Percentiles rank a stretch among this genome's conserved stretches.
These are phyloP conservation scores for Penicillium sp. DNA, from an alignment of 2,329 filamentous ascomycete species.

Conservation along the genomic window DNA sequence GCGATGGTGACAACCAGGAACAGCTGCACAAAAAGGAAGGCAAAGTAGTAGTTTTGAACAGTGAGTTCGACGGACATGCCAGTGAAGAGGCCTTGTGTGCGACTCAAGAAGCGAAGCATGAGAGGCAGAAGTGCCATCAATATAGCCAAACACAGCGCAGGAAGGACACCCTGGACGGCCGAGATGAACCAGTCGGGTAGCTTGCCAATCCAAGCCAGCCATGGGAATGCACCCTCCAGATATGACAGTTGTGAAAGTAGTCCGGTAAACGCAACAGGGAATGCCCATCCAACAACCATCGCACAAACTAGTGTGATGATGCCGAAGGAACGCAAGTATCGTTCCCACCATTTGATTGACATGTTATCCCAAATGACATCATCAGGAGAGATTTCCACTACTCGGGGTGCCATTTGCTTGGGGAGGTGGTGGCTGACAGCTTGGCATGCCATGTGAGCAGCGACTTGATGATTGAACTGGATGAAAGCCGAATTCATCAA, in stretches of 20 bases:
- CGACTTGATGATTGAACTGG: constrained; percentile 96
- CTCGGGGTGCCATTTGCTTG: constrained; percentile 86
- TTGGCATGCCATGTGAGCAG: constrained; percentile 97
- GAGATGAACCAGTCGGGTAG: constrained; percentile 63
- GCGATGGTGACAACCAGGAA: constrained; percentile 91
- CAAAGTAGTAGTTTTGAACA: constrained; percentile 92
- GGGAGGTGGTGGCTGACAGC: constrained; percentile 86
- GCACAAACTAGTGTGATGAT: constrained; percentile 65
- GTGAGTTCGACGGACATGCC: constrained; percentile 73
- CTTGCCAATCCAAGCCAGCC: constrained; percentile 67
- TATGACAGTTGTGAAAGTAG: constrained; percentile 73
- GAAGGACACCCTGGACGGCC: constrained; percentile 80
- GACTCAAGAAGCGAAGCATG: constrained; percentile 70
- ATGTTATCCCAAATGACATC: constrained; percentile 98
- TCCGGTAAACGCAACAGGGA: constrained; percentile 86
- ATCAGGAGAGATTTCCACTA: constrained; percentile 88
- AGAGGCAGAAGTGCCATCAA: constrained; percentile 79
- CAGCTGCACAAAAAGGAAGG: constrained; percentile 89
- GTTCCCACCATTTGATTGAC: constrained; percentile 91
- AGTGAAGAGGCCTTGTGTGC: constrained; percentile 76
- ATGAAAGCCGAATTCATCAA: constrained; percentile 96
- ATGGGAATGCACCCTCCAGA: constrained; percentile 64
- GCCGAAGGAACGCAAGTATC: constrained; percentile 68
- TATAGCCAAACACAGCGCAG: constrained; percentile 71
- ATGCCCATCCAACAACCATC: constrained; percentile 85